These are phyloP conservation scores for Plantago rigida DNA, from an alignment of 305 asterid species.

Conservation along the genomic window DNA sequence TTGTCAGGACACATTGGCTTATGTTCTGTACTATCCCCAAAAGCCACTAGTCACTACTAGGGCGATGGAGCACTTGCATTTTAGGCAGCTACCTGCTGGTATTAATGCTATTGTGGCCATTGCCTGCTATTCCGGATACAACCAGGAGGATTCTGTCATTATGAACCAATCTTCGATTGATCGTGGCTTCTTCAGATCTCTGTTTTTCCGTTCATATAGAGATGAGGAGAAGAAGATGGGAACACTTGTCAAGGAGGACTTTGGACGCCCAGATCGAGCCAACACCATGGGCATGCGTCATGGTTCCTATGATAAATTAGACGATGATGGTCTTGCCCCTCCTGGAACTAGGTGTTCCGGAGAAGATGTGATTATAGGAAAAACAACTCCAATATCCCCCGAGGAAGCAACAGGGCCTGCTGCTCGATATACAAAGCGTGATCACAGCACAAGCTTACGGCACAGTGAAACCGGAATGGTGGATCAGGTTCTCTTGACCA, in stretches of 20 bases:
- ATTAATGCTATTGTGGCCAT: slow-evolving; percentile 96
- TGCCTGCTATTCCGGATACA: slow-evolving; percentile 87
- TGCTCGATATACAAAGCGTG: slow-evolving; percentile 81
- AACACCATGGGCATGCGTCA: slow-evolving; percentile 98
- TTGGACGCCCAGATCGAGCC: slow-evolving; percentile 80
- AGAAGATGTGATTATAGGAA: slow-evolving; percentile 95
- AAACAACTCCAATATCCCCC: slow-evolving; percentile 83
- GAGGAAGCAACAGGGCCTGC: slow-evolving; percentile 62
- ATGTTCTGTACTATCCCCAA: slow-evolving; percentile 91
- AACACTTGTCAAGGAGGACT: slow-evolving; percentile 92
- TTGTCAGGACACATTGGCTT: slow-evolving; percentile 88
- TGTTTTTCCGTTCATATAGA: slow-evolving; percentile 87
- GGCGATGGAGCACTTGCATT: slow-evolving; percentile 99
- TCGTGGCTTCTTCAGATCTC: slow-evolving; percentile 90
- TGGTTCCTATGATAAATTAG: slow-evolving; percentile 94
- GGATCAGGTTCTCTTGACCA: slow-evolving; percentile 84
- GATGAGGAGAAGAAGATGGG: slow-evolving; percentile 99
- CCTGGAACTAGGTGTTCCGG: slow-evolving; percentile 96
- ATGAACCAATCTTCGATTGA: slow-evolving; percentile 98
- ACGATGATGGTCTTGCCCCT: slow-evolving; percentile 95
- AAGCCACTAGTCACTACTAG: slow-evolving; percentile 96
- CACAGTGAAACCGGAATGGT: slow-evolving; percentile 95
- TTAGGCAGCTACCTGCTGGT: slow-evolving; percentile 95
- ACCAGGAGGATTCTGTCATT: slow-evolving; percentile 96
- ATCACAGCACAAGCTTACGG: slow-evolving; percentile 91